phyloP scores from a whole-genome alignment of 768 basidiomycete species.

The Lactarius psammicola region DNA sequence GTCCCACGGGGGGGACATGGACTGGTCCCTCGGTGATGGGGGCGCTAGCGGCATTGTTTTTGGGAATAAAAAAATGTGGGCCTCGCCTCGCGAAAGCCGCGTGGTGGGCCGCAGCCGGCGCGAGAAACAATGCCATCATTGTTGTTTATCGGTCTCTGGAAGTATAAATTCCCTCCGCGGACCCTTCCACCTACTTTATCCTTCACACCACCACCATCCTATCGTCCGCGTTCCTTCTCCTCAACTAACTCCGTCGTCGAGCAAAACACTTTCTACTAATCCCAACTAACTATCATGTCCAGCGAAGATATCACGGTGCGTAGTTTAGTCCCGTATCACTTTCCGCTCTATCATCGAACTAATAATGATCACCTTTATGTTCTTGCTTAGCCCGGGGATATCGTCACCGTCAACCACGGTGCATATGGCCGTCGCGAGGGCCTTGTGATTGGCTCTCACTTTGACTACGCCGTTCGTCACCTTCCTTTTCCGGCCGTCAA shows the following conservation, averaged over 20 bases:
- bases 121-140: conserved; percentile 18
- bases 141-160: not conserved
- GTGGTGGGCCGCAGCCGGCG: conserved; percentile 8
- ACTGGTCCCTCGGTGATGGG: not conserved
- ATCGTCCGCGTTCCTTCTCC: conserved; percentile 1
- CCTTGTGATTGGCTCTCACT: conserved; percentile 72
- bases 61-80: not conserved
- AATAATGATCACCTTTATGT: not conserved
- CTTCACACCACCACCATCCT: not conserved
- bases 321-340: not conserved
- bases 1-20: not conserved
- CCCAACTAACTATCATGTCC: conserved; percentile 6
- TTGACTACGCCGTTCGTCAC: conserved; percentile 62
- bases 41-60: not conserved
- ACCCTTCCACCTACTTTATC: not conserved
- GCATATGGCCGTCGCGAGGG: conserved; percentile 68
- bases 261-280: not conserved
- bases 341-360: not conserved
- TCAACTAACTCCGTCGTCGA: not conserved
- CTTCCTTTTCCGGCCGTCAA: not conserved
- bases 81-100: conserved; percentile 21
- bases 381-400: conserved; percentile 64
- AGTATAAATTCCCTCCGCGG: conserved; percentile 22
- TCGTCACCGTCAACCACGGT: conserved; percentile 73
- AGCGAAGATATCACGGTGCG: conserved; percentile 17